Evolutionary conservation across 2,329 filamentous ascomycete species (phyloP).

Genomic region (Aspergillus pseudonomiae): DNA sequence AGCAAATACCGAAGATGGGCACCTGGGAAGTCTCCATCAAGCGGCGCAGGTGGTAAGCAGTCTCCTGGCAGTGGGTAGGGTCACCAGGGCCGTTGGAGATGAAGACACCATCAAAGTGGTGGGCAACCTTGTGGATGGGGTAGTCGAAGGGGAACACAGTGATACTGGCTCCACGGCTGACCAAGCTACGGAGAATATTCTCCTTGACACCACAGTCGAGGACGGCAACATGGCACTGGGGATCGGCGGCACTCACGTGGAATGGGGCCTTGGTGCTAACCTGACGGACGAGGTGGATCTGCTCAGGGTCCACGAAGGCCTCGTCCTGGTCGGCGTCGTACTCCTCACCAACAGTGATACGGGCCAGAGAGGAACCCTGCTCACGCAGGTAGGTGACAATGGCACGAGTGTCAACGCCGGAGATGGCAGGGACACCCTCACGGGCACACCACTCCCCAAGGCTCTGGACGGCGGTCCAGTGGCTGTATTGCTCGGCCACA

Average conservation of each 20-base stretch:
- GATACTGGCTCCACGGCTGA: constrained; percentile 86
- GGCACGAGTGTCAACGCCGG: constrained; percentile 92
- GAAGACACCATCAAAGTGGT: constrained; percentile 98
- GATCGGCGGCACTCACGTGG: constrained; percentile 82
- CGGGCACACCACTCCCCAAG: constrained; percentile 92
- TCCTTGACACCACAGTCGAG: constrained; percentile 99
- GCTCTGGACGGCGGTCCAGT: constrained; percentile 98
- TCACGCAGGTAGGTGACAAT: constrained; percentile 96
- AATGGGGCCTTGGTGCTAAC: constrained; percentile 99
- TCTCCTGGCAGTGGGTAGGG: constrained; percentile 93
- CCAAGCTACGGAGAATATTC: constrained; percentile 95
- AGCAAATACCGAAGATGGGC: constrained; percentile 96
- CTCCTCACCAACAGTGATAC: constrained; percentile 93
- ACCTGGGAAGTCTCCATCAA: constrained; percentile 90
- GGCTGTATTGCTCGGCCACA: constrained; percentile 89
- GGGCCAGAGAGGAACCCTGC: constrained; percentile 91
- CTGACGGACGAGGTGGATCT: constrained; percentile 93
- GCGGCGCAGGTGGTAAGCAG: constrained; percentile 86
- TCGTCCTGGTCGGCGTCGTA: constrained; percentile 99
- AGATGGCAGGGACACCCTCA: constrained; percentile 94
- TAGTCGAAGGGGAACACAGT: constrained; percentile 97
- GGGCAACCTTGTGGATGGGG: constrained; percentile 95
- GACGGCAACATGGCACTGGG: constrained; percentile 86
- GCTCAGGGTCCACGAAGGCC: constrained; percentile 89
- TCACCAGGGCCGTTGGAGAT: constrained; percentile 99